These are phyloP conservation scores for Aschersonia sp. DNA, from an alignment of 2,329 filamentous ascomycete species.

Conservation along the genomic window DNA sequence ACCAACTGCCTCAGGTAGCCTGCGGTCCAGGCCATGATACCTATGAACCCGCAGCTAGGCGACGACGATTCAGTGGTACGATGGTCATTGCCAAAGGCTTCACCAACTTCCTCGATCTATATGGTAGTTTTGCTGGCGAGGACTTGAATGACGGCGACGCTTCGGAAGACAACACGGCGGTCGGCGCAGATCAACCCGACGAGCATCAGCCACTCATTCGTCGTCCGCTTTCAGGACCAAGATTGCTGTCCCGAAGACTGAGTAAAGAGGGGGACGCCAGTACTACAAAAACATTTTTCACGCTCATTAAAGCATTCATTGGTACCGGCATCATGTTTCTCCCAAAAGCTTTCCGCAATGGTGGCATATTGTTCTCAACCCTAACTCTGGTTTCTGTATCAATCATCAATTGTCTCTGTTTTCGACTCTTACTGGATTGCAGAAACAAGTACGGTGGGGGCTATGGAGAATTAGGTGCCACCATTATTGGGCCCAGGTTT, in stretches of 20 bases:
- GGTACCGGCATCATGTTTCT: slow-evolving; percentile 74
- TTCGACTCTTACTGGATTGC: slow-evolving; percentile 57
- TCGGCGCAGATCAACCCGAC: slow-evolving; percentile 22
- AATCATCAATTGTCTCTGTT: slow-evolving; percentile 53
- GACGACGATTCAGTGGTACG: slow-evolving; percentile 18
- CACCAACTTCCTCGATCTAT: slow-evolving; percentile 61
- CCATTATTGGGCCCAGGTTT: slow-evolving; percentile 49
- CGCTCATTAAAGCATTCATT: slow-evolving; percentile 63
- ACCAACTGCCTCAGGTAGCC: slow-evolving; percentile 18
- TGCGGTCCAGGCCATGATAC: slow-evolving; percentile 28
- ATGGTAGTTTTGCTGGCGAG: slow-evolving; percentile 65
- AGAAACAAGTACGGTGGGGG: slow-evolving; percentile 50
- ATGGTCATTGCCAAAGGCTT: slow-evolving; percentile 53
- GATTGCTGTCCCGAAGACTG: slow-evolving; percentile 33
- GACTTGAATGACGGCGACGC: slow-evolving; percentile 37
- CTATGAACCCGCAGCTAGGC: slow-evolving; percentile 20
- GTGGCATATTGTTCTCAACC: slow-evolving; percentile 61
- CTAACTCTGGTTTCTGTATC: slow-evolving; percentile 53
- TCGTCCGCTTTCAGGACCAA: slow-evolving; percentile 26
- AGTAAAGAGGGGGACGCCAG: slow-evolving; percentile 44
- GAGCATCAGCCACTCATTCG: slow-evolving; percentile 44
- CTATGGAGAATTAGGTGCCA: slow-evolving; percentile 59
- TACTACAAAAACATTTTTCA: slow-evolving; percentile 64
- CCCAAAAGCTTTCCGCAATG: slow-evolving; percentile 67
- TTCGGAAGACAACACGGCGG: slow-evolving; percentile 43